These are phyloP conservation scores for Mucor racemosus DNA, from an alignment of 371 early-diverging fungal genomes.

Conservation along the genomic window DNA sequence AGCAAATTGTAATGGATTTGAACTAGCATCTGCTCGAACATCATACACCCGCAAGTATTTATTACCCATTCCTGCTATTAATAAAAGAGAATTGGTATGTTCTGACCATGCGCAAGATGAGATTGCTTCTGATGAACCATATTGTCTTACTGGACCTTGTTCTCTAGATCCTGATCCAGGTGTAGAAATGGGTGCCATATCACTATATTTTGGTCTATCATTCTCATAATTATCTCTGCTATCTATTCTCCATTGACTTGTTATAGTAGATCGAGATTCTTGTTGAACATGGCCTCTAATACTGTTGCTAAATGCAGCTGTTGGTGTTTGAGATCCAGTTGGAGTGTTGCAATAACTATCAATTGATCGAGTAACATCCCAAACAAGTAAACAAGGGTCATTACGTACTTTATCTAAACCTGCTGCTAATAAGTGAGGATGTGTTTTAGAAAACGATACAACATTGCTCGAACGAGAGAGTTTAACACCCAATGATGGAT, in stretches of 20 bases:
- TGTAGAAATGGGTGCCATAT: constrained; percentile 18
- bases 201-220: constrained; percentile 4
- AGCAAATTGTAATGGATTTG: constrained; percentile 55
- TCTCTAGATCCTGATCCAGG: constrained; percentile 29
- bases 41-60: constrained; percentile 80
- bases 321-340: constrained; percentile 40
- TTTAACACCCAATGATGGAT: constrained; percentile 59
- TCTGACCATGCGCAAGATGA: constrained; percentile 77
- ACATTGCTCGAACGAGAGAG: constrained; percentile 76
- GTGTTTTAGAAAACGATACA: constrained; percentile 69
- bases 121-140: constrained; percentile 75
- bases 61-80: constrained; percentile 79
- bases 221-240: constrained; percentile 16
- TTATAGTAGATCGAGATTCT: constrained; percentile 23
- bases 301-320: constrained; percentile 9
- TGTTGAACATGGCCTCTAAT: constrained; percentile 9
- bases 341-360: constrained; percentile 38
- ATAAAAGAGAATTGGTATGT: constrained; percentile 48
- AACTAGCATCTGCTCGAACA: constrained; percentile 53
- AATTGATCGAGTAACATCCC: constrained; percentile 70
- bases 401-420: constrained; percentile 80
- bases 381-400: constrained; percentile 75
- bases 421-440: constrained; percentile 65
- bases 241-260: constrained; percentile 26
- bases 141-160: constrained; percentile 64